These are phyloP conservation scores for Daedaleopsis nitida DNA, from an alignment of 768 basidiomycete genomes.

Conservation along the genomic window DNA sequence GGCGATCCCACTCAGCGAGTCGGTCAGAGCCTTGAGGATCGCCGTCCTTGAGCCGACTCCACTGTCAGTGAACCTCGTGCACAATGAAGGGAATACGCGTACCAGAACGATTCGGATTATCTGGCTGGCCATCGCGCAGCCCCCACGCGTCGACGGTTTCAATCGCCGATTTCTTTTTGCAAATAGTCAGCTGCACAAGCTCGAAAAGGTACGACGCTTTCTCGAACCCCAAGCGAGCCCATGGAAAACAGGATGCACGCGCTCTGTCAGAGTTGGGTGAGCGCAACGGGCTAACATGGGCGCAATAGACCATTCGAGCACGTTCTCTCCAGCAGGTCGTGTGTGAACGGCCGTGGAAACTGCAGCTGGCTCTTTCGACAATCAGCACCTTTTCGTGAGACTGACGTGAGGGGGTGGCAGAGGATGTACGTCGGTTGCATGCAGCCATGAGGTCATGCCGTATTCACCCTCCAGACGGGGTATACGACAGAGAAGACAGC, in stretches of 20 bases:
- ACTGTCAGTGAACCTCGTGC: background rate
- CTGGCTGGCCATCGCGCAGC: background rate
- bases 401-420: background rate
- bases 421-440: background rate
- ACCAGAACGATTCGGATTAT: background rate
- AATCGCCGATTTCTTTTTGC: background rate
- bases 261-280: background rate
- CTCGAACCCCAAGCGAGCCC: background rate
- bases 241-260: background rate
- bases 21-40: background rate
- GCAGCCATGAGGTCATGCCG: background rate
- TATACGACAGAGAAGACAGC: constrained; percentile 1
- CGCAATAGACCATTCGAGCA: background rate
- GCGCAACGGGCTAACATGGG: background rate
- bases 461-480: constrained; percentile 4
- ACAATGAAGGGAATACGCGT: background rate
- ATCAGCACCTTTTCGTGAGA: background rate
- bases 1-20: background rate
- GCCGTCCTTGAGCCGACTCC: background rate
- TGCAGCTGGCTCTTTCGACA: background rate
- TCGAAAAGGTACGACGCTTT: background rate
- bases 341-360: background rate
- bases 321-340: background rate
- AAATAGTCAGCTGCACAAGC: background rate
- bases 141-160: no score